phyloP scores from a whole-genome alignment of 208 protist genomes.

The Crithidia sp. region DNA sequence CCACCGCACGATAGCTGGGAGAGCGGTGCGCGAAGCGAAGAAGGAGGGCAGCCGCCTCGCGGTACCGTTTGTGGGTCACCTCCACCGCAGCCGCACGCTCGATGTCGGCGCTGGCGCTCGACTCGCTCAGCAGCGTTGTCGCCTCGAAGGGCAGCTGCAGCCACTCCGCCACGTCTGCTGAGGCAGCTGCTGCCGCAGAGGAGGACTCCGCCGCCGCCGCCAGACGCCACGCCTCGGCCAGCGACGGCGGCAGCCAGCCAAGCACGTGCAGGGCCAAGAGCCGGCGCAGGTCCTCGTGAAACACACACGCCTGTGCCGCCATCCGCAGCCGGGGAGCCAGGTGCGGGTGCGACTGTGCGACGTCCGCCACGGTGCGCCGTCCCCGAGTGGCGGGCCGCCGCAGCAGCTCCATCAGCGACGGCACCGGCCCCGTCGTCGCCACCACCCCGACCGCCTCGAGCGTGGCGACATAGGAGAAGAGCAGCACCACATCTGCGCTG shows the following conservation, averaged over 20 bases:
- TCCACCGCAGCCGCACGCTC: constrained; percentile 78
- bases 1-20: constrained; percentile 49
- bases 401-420: constrained; percentile 64
- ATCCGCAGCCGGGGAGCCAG: constrained; percentile 13
- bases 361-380: background rate
- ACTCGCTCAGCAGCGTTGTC: constrained; percentile 18
- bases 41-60: constrained; percentile 48
- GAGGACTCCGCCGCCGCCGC: background rate
- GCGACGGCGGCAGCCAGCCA: constrained; percentile 60
- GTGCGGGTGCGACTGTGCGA: constrained; percentile 9
- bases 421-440: constrained; percentile 50
- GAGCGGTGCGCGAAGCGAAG: constrained; percentile 41
- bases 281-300: constrained; percentile 43
- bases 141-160: constrained; percentile 17
- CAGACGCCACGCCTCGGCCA: constrained; percentile 5
- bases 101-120: constrained; percentile 29
- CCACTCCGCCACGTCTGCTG: constrained; percentile 11
- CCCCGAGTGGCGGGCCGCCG: background rate
- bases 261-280: constrained; percentile 72
- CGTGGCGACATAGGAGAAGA: constrained; percentile 63
- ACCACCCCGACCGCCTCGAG: constrained; percentile 66
- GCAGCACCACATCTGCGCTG: constrained; percentile 45
- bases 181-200: background rate
- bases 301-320: constrained; percentile 18
- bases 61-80: constrained; percentile 56